Evolutionary conservation across 805 yeast genomes (phyloP), one percentile per base, ranked within the genome.

Genomic region (Candida endomychidarum): DNA sequence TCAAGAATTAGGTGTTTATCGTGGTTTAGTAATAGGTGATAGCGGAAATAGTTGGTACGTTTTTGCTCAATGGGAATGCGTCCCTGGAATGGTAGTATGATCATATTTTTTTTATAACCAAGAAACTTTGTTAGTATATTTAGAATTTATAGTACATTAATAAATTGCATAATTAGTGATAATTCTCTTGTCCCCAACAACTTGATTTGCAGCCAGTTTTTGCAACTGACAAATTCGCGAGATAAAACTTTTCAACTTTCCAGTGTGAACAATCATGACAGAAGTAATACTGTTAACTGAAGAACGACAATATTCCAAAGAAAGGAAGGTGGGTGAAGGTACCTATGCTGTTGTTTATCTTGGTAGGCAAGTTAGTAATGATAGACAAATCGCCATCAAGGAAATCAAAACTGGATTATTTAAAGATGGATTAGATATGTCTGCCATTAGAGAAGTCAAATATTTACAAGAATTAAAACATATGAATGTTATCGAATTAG

Each of bases 341-440:
- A 93, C 99, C 0, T 93, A 91, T 67, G 99, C 99, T 34, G 95
- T 90, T 41, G 99, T 93, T 5, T 88, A 82, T 54, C 71, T 90
- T 11, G 98, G 98, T 2, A 78, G 73, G 28, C 84, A 84, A 56
- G 50, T 69, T 9, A 74, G 78, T 20, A 60, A 63, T 35, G 64
- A 60, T 5, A 63, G 90, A 39, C 70, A 73, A 37, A 83, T 93
- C 23, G 99, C 99, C 49, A 83, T 95, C 45, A 93, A 93, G 57
- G 96, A 89, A 68, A 93, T 93, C 72, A 93, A 93, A 55, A 84
- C 95, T 0, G 95, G 95, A 2, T 82, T 85, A 44, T 90, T 90
- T 68, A 88, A 89, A 59, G 98, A 93, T 65, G 99, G 99, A 0
- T 66, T 93, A 38, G 99, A 93, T 63, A 91, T 93, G 96, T 85